Evolutionary conservation across 1,284 basidiomycete genomes (phyloP).

Genomic region (Veloboletus limbatus): DNA sequence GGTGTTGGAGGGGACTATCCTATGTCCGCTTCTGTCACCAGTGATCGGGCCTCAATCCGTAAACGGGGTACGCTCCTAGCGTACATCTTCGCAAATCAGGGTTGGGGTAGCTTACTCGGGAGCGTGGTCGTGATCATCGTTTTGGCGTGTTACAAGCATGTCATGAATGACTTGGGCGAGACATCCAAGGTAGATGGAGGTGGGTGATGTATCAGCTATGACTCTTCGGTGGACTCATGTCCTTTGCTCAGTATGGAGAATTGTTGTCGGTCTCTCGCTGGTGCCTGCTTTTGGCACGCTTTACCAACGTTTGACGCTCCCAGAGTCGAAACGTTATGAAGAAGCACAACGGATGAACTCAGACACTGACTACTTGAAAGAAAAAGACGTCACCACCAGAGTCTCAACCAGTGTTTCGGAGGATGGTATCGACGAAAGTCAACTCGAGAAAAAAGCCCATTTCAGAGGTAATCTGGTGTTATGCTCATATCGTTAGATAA

Average conservation of each 20-base stretch:
- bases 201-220: constrained; percentile 24
- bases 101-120: constrained; percentile 71
- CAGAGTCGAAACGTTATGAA: constrained; percentile 62
- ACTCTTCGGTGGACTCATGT: constrained; percentile 25
- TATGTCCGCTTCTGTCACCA: constrained; percentile 68
- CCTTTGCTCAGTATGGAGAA: constrained; percentile 46
- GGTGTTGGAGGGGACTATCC: constrained; percentile 86
- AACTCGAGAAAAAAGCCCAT: constrained; percentile 37
- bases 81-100: constrained; percentile 76
- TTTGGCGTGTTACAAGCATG: constrained; percentile 63
- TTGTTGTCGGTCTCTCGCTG: constrained; percentile 50
- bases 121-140: constrained; percentile 68
- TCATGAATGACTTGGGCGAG: constrained; percentile 55
- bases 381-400: constrained; percentile 24
- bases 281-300: constrained; percentile 58
- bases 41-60: constrained; percentile 66
- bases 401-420: constrained; percentile 2
- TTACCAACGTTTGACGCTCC: constrained; percentile 74
- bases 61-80: constrained; percentile 73
- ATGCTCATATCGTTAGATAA: background rate
- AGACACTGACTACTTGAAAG: constrained; percentile 36
- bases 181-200: constrained; percentile 67
- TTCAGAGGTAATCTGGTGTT: constrained; percentile 33
- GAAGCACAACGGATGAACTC: constrained; percentile 39
- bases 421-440: background rate